Conservation (phyloP, 2,329 filamentous ascomycete species). For the Diplodia scrobiculata region DNA sequence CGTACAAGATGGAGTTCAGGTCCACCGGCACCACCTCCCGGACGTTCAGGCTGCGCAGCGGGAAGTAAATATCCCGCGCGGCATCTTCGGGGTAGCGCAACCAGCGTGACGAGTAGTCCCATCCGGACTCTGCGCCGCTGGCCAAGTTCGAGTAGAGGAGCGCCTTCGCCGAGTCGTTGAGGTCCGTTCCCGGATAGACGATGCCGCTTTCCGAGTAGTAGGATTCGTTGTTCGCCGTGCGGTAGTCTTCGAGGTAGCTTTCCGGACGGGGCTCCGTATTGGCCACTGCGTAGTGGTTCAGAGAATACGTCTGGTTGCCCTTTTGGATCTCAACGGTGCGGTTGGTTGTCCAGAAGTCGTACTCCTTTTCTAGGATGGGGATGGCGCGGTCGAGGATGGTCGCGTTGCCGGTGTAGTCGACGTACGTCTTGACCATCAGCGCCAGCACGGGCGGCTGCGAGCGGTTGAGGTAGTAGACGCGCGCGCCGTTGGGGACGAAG, state of each 20-base stretch:
- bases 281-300: conserved; percentile 63
- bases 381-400: conserved; percentile 62
- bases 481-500: conserved; percentile 69
- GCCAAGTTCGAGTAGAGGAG: conserved; percentile 64
- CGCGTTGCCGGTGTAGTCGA: conserved; percentile 66
- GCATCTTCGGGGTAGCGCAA: conserved; percentile 61
- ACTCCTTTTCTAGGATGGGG: conserved; percentile 64
- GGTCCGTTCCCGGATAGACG: conserved; percentile 57
- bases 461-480: conserved; percentile 68
- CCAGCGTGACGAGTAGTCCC: conserved; percentile 66
- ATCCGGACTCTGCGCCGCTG: conserved; percentile 65
- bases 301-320: conserved; percentile 53
- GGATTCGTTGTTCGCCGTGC: conserved; percentile 65
- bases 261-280: conserved; percentile 70
- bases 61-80: conserved; percentile 63
- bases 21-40: conserved; percentile 63
- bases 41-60: conserved; percentile 64
- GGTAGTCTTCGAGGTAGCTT: conserved; percentile 66
- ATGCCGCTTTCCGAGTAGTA: conserved; percentile 63
- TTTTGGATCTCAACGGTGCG: conserved; percentile 58
- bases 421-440: conserved; percentile 66
- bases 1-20: conserved; percentile 68
- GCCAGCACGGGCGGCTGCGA: conserved; percentile 68
- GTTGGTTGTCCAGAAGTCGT: conserved; percentile 65
- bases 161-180: conserved; percentile 58